phyloP scores from a whole-genome alignment of 2,329 filamentous ascomycete genomes.

The Xylariaceae sp. region DNA sequence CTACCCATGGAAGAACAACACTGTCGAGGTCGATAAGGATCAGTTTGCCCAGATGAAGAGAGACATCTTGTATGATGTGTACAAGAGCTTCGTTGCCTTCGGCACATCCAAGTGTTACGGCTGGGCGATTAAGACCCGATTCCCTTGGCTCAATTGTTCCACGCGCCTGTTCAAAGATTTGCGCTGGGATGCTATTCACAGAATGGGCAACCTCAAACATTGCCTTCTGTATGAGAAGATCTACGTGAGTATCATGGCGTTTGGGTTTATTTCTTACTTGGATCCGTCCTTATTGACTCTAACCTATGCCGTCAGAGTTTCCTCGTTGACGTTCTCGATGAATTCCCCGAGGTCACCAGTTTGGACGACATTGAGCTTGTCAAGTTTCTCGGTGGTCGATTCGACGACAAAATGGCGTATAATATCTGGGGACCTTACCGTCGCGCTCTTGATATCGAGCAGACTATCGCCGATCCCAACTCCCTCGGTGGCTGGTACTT shows the following conservation, averaged over 20 bases:
- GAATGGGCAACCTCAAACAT: not conserved
- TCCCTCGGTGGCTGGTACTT: not conserved
- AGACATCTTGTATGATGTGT: not conserved
- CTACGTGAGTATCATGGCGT: not conserved
- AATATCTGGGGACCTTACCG: not conserved
- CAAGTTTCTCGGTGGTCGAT: not conserved
- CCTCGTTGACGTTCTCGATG: not conserved
- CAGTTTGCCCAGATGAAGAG: not conserved
- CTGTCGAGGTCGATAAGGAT: not conserved
- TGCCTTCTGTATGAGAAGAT: not conserved
- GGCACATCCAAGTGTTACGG: not conserved
- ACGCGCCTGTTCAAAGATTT: not conserved
- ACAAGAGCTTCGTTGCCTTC: not conserved
- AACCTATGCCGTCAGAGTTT: not conserved
- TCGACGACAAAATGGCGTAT: not conserved
- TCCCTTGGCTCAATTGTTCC: not conserved
- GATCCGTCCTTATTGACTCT: not conserved
- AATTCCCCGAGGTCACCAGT: not conserved
- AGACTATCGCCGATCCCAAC: not conserved
- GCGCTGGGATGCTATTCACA: not conserved
- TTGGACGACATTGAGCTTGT: not conserved
- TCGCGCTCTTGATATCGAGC: not conserved
- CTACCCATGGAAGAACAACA: not conserved
- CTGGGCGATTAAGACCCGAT: not conserved
- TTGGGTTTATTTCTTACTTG: not conserved